Evolutionary conservation across 2,329 filamentous ascomycete species (phyloP).

Genomic region (Ceratocystis huliohia): DNA sequence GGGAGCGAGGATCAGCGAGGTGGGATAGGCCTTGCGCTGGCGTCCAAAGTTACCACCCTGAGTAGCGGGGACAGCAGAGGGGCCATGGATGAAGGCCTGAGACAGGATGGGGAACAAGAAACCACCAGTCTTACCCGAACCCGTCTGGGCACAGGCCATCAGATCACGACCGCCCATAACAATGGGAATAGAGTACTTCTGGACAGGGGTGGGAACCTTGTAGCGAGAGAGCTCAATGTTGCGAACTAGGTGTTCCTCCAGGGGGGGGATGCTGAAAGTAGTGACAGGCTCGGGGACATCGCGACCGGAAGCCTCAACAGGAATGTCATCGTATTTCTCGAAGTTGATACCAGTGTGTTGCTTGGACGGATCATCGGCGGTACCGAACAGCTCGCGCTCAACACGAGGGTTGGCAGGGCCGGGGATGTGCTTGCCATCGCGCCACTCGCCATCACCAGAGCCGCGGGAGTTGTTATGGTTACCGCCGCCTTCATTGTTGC

Average conservation of each 20-base stretch:
- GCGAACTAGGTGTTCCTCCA: conserved; percentile 81
- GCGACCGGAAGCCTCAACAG: conserved; percentile 89
- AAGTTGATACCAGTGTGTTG: conserved; percentile 99
- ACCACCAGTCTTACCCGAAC: conserved; percentile 99
- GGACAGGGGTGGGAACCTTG: conserved; percentile 89
- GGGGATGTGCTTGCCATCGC: conserved; percentile 88
- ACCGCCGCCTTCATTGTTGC: conserved; percentile 31
- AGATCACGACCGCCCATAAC: conserved; percentile 95
- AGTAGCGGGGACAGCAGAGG: conserved; percentile 52
- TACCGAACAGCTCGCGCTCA: conserved; percentile 91
- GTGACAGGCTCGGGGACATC: conserved; percentile 86
- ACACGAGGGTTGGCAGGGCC: conserved; percentile 77
- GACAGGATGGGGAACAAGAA: conserved; percentile 98
- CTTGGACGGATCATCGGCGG: conserved; percentile 82
- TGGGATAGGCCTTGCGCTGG: conserved; percentile 95
- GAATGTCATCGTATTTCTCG: conserved; percentile 99
- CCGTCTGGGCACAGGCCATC: conserved; percentile 99
- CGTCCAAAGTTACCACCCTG: conserved; percentile 66
- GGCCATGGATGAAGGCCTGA: conserved; percentile 87
- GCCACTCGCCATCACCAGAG: conserved; percentile 92
- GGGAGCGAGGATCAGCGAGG: conserved; percentile 85
- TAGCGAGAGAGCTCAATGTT: conserved; percentile 94
- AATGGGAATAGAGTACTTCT: conserved; percentile 99
- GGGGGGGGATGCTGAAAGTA: conserved; percentile 82
- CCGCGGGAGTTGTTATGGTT: conserved; percentile 41